Evolutionary conservation across 768 basidiomycete genomes (phyloP).

Genomic region (Saitozyma sp.): DNA sequence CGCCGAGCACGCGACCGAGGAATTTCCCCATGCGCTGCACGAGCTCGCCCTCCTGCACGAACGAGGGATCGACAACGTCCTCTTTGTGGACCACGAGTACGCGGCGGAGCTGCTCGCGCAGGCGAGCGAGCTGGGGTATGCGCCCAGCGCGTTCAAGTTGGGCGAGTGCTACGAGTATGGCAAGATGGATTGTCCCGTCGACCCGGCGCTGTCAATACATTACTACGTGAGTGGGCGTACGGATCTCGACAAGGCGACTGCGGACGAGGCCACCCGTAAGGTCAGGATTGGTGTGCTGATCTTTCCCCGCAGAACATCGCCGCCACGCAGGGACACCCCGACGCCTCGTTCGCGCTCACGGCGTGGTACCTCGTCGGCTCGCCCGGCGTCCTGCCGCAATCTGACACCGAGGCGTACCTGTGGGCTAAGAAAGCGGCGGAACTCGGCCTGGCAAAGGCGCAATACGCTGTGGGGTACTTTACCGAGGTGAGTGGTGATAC

Average conservation of each 20-base stretch:
- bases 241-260: background rate
- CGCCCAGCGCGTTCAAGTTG: slow-evolving; percentile 89
- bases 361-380: slow-evolving; percentile 99
- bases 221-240: slow-evolving; percentile 74
- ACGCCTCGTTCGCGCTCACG: slow-evolving; percentile 95
- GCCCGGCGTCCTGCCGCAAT: slow-evolving; percentile 94
- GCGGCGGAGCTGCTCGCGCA: slow-evolving; percentile 91
- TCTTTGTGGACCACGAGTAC: slow-evolving; percentile 96
- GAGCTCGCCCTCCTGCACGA: slow-evolving; percentile 92
- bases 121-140: slow-evolving; percentile 92
- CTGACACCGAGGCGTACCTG: slow-evolving; percentile 94
- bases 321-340: slow-evolving; percentile 93
- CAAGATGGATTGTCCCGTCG: slow-evolving; percentile 96
- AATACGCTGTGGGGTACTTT: slow-evolving; percentile 98
- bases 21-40: slow-evolving; percentile 94
- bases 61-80: slow-evolving; percentile 94
- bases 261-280: background rate
- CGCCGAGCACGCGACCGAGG: slow-evolving; percentile 80
- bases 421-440: slow-evolving; percentile 98
- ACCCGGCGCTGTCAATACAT: slow-evolving; percentile 94
- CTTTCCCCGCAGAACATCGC: slow-evolving; percentile 76
- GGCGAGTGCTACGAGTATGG: slow-evolving; percentile 99
- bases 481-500: slow-evolving; percentile 62
- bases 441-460: slow-evolving; percentile 84
- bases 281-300: background rate